A percentile compares a stretch with the other conserved stretches of the same genome.
Evolutionary conservation across 371 early-diverging fungal species (phyloP).

Genomic region (Smittium mucronatum): DNA sequence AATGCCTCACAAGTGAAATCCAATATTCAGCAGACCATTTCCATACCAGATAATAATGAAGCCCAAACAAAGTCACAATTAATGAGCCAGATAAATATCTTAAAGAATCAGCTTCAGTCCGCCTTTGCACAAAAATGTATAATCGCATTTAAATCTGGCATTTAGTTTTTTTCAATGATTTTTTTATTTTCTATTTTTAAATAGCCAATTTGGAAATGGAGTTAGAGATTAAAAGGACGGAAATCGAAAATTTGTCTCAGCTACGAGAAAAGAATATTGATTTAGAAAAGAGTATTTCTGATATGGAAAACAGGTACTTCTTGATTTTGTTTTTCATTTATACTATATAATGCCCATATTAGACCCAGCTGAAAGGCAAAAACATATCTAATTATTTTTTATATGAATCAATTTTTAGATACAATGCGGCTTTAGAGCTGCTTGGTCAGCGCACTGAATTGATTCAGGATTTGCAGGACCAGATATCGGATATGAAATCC

Average conservation of each 20-base stretch:
- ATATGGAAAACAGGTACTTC: neutral
- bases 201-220: neutral
- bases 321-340: too few species aligned
- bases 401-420: conserved; percentile 28
- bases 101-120: neutral
- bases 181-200: neutral
- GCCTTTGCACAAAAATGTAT: neutral
- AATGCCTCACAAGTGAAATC: neutral
- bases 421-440: conserved; percentile 65
- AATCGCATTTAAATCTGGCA: too few species aligned
- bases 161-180: too few species aligned
- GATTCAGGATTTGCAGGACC: conserved; percentile 65
- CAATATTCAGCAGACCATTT: neutral
- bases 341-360: neutral
- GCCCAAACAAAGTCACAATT: neutral
- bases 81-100: neutral
- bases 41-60: neutral
- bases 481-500: conserved; percentile 66
- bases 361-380: too few species aligned
- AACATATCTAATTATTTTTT: too few species aligned
- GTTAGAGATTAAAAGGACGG: neutral
- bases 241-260: neutral
- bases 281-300: neutral
- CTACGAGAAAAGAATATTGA: neutral
- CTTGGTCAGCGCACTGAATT: conserved; percentile 81